phyloP scores from a whole-genome alignment of 2,329 filamentous ascomycete genomes.

The Uncinocarpus reesii region DNA sequence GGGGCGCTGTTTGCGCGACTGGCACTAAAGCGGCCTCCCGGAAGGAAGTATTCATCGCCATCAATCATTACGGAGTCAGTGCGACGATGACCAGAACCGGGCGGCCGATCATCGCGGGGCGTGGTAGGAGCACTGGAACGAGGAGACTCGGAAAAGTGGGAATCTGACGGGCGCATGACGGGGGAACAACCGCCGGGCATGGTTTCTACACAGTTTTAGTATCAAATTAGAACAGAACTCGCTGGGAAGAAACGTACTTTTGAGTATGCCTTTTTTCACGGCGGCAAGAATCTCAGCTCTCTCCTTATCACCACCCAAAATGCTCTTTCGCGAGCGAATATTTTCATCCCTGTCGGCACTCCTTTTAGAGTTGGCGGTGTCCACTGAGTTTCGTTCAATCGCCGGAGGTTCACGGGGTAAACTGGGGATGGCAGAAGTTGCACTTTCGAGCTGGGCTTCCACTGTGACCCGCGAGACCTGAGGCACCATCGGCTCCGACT shows the following conservation, averaged over 20 bases:
- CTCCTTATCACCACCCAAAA: slow-evolving; percentile 80
- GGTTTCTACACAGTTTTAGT: slow-evolving; percentile 10
- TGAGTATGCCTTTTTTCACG: slow-evolving; percentile 90
- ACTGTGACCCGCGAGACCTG: slow-evolving; percentile 91
- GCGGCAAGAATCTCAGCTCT: slow-evolving; percentile 83
- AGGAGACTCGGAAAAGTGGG: slow-evolving; percentile 63
- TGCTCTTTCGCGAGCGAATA: slow-evolving; percentile 60
- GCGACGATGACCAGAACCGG: slow-evolving; percentile 49
- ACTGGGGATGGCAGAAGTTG: slow-evolving; percentile 39
- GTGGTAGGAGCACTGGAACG: slow-evolving; percentile 80
- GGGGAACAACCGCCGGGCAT: slow-evolving; percentile 50
- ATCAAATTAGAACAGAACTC: background rate
- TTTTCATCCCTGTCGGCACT: slow-evolving; percentile 48
- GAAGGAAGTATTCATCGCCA: slow-evolving; percentile 83
- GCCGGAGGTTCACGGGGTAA: background rate
- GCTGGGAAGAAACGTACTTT: slow-evolving; percentile 51
- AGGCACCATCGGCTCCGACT: slow-evolving; percentile 63
- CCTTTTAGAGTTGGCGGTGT: slow-evolving; percentile 6
- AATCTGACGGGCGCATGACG: slow-evolving; percentile 49
- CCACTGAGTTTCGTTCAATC: slow-evolving; percentile 12
- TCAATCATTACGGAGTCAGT: slow-evolving; percentile 62
- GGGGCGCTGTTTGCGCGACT: slow-evolving; percentile 72
- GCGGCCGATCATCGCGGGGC: slow-evolving; percentile 62
- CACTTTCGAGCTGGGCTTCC: slow-evolving; percentile 77
- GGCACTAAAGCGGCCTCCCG: slow-evolving; percentile 56